Evolutionary conservation across 169 alveolate species (phyloP), one percentile per base, ranked within the genome.

Genomic region (Plasmodium malariae): DNA sequence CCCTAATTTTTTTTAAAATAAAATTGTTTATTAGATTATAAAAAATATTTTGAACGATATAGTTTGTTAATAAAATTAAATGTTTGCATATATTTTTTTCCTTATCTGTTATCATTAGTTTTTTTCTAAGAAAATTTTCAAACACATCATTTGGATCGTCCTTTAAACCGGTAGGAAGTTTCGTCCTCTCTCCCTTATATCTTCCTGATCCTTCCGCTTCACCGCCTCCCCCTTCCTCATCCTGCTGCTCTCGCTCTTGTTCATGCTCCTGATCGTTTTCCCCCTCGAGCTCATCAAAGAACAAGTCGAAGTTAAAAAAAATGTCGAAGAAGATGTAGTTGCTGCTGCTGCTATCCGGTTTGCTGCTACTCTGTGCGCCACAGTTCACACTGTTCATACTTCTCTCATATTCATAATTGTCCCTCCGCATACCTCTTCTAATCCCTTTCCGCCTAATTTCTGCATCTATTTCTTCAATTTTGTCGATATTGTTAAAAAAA

Each of bases 21-120:
- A 86, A 86, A 69, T 86, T 86, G 43, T 86, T 86, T 5, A 86
- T 59, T 11, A 86, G 51, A 55, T 86, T 86, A 54, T 86, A 86
- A 59, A 86, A 86, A 6, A 86, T n/a, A 34, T 86, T 71, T 30
- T 86, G 92, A 1, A 86, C 87, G 0, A 86, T 51, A 72, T 86
- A 70, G 26, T 86, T 86, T 19, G 92, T 86, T 36, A 86, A 36
- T 32, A 86, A 24, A 17, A 86, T 86, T 40, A 86, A 30, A 59
- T 86, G 92, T 45, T 86, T 86, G 40, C 92, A 86, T 1, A 86
- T 34, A 74, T 86, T 86, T 51, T 86, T 86, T 12, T 86, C 92
- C 0, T 30, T 37, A 12, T 86, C 87, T 21, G 24, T 19, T 4
- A 86, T 70, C 87, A 86, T 68, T 43, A 86, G 49, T 70, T 86